Percentiles rank a stretch among this genome's conserved stretches.
phyloP scores from a whole-genome alignment of 2,329 filamentous ascomycete genomes.

The Neocucurbitaria cava region DNA sequence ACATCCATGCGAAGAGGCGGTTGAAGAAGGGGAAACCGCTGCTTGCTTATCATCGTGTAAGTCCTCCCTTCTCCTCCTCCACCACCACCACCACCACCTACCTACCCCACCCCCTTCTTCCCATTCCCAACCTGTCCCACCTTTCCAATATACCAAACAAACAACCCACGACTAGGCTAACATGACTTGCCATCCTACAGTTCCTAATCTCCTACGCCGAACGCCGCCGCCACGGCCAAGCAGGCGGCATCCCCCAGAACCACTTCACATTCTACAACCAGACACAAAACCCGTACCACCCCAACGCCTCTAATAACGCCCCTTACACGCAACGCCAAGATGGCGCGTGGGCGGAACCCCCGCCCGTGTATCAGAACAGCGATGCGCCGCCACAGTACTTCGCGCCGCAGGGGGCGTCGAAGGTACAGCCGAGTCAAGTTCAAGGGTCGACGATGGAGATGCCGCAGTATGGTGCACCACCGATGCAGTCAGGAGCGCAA shows the following conservation, averaged over 20 bases:
- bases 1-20: conserved; percentile 72
- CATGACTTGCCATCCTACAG: conserved; percentile 29
- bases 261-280: conserved; percentile 52
- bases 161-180: background rate
- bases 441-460: conserved; percentile 32
- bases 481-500: conserved; percentile 28
- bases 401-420: conserved; percentile 40
- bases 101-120: too few relatives aligned
- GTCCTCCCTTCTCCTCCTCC: too few relatives aligned
- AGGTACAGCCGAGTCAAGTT: conserved; percentile 38
- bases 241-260: conserved; percentile 32
- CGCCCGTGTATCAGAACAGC: conserved; percentile 41
- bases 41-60: conserved; percentile 70
- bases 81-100: too few relatives aligned
- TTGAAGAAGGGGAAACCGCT: conserved; percentile 71
- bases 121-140: too few relatives aligned
- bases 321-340: conserved; percentile 36
- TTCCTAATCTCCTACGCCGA: conserved; percentile 52
- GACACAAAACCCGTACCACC: conserved; percentile 26
- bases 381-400: conserved; percentile 46
- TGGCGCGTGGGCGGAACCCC: conserved; percentile 41
- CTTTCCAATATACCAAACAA: too few relatives aligned
- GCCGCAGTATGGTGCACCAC: conserved; percentile 31
- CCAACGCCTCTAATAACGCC: conserved; percentile 18
- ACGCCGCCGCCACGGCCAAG: conserved; percentile 43